Conservation (phyloP, 2,329 filamentous ascomycete species). For the Metarhizium guizhouense region DNA sequence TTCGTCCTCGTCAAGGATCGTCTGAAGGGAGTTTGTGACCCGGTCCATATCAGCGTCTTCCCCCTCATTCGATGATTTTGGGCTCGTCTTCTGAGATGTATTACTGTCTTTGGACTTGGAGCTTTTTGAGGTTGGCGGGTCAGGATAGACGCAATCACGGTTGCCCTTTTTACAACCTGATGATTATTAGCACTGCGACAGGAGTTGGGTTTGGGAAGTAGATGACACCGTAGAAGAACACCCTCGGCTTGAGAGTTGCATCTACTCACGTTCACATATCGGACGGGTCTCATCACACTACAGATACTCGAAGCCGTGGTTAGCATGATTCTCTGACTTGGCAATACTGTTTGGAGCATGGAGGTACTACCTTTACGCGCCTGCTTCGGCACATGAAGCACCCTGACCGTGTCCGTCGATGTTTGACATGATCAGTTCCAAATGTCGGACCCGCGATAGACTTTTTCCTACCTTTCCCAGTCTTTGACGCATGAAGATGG, state of each 20-base stretch:
- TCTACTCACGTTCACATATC: conserved; percentile 63
- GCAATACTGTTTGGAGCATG: neutral
- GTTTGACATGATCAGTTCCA: conserved; percentile 67
- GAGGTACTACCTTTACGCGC: conserved; percentile 62
- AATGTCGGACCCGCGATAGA: conserved; percentile 31
- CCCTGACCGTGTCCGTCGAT: conserved; percentile 84
- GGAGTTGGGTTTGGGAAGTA: neutral
- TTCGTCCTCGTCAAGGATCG: conserved; percentile 49
- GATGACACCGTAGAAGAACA: neutral
- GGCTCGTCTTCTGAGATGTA: conserved; percentile 33
- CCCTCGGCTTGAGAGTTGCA: neutral
- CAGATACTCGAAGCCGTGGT: conserved; percentile 14
- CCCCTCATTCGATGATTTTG: conserved; percentile 45
- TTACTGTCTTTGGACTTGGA: conserved; percentile 29
- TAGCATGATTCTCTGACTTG: conserved; percentile 5
- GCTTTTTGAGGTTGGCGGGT: conserved; percentile 44
- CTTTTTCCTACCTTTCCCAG: conserved; percentile 42
- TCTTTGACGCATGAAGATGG: conserved; percentile 37
- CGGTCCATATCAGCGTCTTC: conserved; percentile 36
- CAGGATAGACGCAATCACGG: conserved; percentile 85
- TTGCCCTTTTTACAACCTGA: conserved; percentile 84
- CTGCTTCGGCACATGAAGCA: conserved; percentile 87
- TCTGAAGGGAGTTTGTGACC: conserved; percentile 32
- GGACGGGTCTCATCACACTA: conserved; percentile 89
- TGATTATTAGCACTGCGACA: neutral